Conservation (phyloP, 352 stramenopile species). For the Plasmopara halstedii region DNA sequence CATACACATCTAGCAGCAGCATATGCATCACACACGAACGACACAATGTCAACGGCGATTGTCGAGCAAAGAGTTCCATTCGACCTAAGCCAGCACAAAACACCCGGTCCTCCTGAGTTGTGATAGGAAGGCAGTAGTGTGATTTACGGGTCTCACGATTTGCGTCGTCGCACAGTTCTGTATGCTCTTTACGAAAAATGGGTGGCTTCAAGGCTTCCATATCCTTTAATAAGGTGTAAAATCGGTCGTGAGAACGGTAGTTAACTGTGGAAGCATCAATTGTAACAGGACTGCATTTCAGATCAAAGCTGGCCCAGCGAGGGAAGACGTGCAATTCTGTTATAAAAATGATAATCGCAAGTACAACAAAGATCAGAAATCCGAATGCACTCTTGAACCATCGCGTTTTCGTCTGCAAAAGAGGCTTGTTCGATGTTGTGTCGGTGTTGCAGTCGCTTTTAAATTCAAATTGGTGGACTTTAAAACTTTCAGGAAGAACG, state of each 20-base stretch:
- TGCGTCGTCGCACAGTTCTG: constrained; percentile 3
- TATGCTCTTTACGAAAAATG: constrained; percentile 12
- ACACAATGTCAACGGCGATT: constrained; percentile 14
- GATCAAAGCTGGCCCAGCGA: constrained; percentile 6
- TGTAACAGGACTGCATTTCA: constrained; percentile 2
- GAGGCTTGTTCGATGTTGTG: not conserved
- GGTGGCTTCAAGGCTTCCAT: constrained; percentile 5
- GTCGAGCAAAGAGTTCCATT: constrained; percentile 23
- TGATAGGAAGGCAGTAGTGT: constrained; percentile 39
- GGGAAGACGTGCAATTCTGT: constrained; percentile 4
- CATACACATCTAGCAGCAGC: constrained; percentile 2
- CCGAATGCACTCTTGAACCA: constrained; percentile 2
- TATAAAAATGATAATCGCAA: constrained; percentile 1
- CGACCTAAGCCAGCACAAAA: constrained; percentile 34
- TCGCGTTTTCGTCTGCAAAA: not conserved
- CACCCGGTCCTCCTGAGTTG: constrained; percentile 25
- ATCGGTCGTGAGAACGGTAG: constrained; percentile 7
- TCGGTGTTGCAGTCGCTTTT: not conserved
- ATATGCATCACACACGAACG: constrained; percentile 38
- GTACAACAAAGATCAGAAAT: not conserved
- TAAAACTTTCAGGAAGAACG: not conserved
- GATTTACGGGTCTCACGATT: not conserved
- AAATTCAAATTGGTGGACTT: not conserved
- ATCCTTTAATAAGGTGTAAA: constrained; percentile 7
- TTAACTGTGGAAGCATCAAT: constrained; percentile 1